Conservation (phyloP, 2,329 filamentous ascomycete species). For the Acephala macrosclerotiorum region DNA sequence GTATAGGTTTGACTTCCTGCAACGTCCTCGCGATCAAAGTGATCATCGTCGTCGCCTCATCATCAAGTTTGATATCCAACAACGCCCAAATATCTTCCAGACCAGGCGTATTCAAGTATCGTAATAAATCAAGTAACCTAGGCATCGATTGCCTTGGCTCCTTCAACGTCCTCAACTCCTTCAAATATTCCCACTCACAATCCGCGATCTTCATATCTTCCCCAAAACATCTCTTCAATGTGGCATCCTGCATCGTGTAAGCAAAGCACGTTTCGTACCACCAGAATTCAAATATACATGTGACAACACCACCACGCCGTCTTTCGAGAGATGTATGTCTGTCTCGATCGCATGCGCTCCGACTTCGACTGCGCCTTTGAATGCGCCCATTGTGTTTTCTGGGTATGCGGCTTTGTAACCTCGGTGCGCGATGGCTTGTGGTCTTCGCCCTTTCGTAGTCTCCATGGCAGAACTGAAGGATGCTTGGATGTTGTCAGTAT, state of each 20-base stretch:
- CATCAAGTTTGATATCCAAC: constrained; percentile 87
- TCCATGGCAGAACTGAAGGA: constrained; percentile 36
- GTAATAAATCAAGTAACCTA: constrained; percentile 75
- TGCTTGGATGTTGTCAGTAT: constrained; percentile 32
- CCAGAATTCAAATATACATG: constrained; percentile 60
- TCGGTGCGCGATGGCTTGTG: constrained; percentile 79
- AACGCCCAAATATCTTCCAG: constrained; percentile 78
- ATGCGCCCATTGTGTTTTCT: constrained; percentile 86
- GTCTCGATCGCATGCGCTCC: constrained; percentile 87
- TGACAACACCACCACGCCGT: constrained; percentile 84
- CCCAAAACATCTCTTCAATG: constrained; percentile 83
- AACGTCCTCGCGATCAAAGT: constrained; percentile 71
- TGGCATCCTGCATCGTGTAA: constrained; percentile 65
- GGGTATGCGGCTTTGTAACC: constrained; percentile 81
- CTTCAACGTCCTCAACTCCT: constrained; percentile 69
- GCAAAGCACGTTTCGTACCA: constrained; percentile 7
- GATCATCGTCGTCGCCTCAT: constrained; percentile 76
- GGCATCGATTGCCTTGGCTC: constrained; percentile 77
- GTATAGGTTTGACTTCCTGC: constrained; percentile 54
- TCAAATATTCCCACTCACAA: constrained; percentile 78
- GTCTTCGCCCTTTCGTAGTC: constrained; percentile 45
- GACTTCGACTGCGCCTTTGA: constrained; percentile 74
- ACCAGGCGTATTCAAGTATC: constrained; percentile 71
- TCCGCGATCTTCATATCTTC: constrained; percentile 75
- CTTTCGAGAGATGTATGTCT: constrained; percentile 82